Base-by-base conservation (phyloP, 208 protist genomes). In the Trypanosoma cruzi region DNA sequence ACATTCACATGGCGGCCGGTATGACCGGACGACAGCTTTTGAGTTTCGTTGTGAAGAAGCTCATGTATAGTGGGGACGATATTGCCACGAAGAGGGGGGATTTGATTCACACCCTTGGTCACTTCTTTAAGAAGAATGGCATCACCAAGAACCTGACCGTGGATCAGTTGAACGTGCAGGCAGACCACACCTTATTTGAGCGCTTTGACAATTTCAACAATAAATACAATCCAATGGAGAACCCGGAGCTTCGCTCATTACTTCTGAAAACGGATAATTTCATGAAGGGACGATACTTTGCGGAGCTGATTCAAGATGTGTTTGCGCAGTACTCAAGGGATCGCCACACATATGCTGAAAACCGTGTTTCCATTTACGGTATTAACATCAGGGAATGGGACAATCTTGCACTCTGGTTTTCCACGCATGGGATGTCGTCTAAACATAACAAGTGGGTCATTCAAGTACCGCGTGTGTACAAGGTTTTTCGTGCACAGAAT, bases 211-310 rank as follows among this genome's bases (percentile, higher is more conserved):
- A 85, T 96, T 55, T 82, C 69, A 98, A 98, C 56, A 68, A 86
- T 31, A 93, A 96, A 71, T 99, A 98, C 80, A 97, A 94, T 64
- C 97, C 95, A 40, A 84, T 92, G 55, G 89, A 93, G n/a, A 80
- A 94, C 46, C 89, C 90, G 44, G 84, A 92, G 62, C 82, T 99
- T 20, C 84, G 98, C 32, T 97, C 96, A 48, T 90, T 99, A 44
- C 98, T 99, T 73, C 86, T 99, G 44, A 99, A 99, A 77, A 99
- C 98, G 0, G 95, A 99, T 77, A 99, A 99, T 80, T 72, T 97
- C 28, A 97, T 99, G 84, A 93, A 98, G 50, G 96, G 98, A 4
- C 89, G 95, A 52, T 99, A 99, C 85, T 98, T 99, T 55, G 99
- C 96, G 18, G 97, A 99, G 74, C 72, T 99, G 18, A 98, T 88